These are phyloP conservation scores for Oenanthe javanica DNA, from an alignment of 140 eudicot genomes.

Conservation along the genomic window DNA sequence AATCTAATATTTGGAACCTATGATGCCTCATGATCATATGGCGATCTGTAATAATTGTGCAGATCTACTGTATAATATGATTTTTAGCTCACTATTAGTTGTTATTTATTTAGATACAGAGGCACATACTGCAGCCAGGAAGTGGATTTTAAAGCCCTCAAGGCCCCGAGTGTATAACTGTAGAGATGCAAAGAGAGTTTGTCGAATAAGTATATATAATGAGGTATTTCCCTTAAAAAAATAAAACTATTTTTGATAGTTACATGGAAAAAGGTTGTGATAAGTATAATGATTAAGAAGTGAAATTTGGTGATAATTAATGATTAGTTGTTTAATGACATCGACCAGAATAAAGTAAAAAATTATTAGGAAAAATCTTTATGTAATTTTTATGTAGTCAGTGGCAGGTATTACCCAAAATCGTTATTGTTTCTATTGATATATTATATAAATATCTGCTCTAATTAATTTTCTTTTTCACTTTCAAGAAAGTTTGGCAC, in stretches of 20 bases:
- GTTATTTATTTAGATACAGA: slow-evolving; percentile 45
- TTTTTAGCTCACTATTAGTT: not conserved
- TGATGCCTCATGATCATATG: slow-evolving; percentile 79
- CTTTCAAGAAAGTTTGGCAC: slow-evolving; percentile 64
- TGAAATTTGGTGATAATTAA: not conserved
- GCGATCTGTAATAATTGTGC: slow-evolving; percentile 47
- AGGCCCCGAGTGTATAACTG: slow-evolving; percentile 55
- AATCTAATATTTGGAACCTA: slow-evolving; percentile 49
- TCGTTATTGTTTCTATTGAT: not conserved
- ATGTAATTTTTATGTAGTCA: not conserved
- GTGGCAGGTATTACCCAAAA: not conserved
- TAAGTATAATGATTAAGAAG: not conserved
- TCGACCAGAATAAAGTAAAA: not conserved
- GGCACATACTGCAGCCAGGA: slow-evolving; percentile 87
- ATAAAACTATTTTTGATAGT: not conserved
- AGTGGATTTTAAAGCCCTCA: slow-evolving; percentile 76
- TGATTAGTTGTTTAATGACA: not conserved
- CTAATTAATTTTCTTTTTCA: not conserved
- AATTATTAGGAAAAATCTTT: not conserved
- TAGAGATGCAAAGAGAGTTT: slow-evolving; percentile 67
- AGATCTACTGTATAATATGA: slow-evolving; percentile 12
- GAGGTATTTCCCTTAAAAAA: slow-evolving; percentile 36
- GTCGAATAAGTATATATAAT: slow-evolving; percentile 71
- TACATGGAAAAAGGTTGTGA: not conserved
- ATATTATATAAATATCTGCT: not conserved